phyloP scores from a whole-genome alignment of 257 asterid species.

The Thymus mandschuricus region DNA sequence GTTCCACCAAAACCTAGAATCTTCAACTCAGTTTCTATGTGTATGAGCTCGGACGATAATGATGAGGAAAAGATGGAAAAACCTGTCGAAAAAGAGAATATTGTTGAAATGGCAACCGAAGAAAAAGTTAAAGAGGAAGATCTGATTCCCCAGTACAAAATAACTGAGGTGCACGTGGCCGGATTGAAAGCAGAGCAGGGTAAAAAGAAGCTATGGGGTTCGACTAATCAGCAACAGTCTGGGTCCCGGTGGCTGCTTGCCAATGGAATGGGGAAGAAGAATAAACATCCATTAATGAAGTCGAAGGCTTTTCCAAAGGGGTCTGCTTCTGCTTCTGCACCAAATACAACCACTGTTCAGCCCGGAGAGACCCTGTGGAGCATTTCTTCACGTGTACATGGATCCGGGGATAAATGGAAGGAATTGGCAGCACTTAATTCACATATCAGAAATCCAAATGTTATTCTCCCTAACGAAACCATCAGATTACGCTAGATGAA shows the following conservation, averaged over 20 bases:
- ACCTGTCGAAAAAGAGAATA: constrained; percentile 33
- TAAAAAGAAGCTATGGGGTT: constrained; percentile 87
- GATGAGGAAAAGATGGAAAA: constrained; percentile 42
- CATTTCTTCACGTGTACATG: constrained; percentile 67
- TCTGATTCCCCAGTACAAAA: constrained; percentile 65
- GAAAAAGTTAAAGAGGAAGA: constrained; percentile 54
- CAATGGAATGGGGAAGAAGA: constrained; percentile 98
- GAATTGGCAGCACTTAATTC: constrained; percentile 51
- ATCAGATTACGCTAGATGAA: constrained; percentile 42
- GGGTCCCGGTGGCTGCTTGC: constrained; percentile 99
- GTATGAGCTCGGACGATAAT: constrained; percentile 43
- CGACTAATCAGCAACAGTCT: constrained; percentile 71
- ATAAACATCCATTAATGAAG: constrained; percentile 78
- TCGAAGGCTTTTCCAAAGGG: constrained; percentile 52
- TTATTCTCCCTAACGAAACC: constrained; percentile 48
- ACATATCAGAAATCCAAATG: constrained; percentile 65
- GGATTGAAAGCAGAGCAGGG: constrained; percentile 73
- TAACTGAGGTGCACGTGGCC: constrained; percentile 81
- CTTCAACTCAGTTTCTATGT: constrained; percentile 57
- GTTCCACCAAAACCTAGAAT: constrained; percentile 89
- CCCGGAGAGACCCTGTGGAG: constrained; percentile 81
- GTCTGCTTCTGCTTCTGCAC: constrained; percentile 44
- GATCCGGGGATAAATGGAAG: constrained; percentile 57
- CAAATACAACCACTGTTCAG: constrained; percentile 44
- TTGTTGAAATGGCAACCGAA: constrained; percentile 46